A percentile compares a stretch with the other conserved stretches of the same genome.
These are phyloP conservation scores for Neurospora sp. DNA, from an alignment of 495 filamentous ascomycete genomes.

Conservation along the genomic window DNA sequence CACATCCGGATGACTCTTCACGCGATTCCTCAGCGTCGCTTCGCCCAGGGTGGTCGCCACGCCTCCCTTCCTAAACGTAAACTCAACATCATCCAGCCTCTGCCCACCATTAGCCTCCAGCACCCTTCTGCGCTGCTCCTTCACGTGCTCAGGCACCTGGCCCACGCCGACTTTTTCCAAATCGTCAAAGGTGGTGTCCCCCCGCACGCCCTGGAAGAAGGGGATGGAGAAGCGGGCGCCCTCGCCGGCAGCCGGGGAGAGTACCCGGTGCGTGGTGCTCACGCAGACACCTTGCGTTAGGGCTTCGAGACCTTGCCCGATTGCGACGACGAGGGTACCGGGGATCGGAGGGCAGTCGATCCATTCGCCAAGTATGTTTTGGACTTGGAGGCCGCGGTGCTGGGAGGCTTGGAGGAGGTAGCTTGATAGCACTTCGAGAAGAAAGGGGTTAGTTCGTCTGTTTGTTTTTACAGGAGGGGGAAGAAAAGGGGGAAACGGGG, in stretches of 20 bases:
- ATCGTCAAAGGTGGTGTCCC: conserved; percentile 69
- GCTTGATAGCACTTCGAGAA: conserved; percentile 50
- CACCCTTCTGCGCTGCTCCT: conserved; percentile 43
- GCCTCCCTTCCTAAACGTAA: conserved; percentile 59
- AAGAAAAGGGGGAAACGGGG: too few relatives aligned
- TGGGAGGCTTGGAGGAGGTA: conserved; percentile 80
- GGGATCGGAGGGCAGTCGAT: conserved; percentile 59
- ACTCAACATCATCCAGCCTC: conserved; percentile 61
- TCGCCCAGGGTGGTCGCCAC: conserved; percentile 61
- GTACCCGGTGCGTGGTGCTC: conserved; percentile 77
- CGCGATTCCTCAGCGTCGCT: conserved; percentile 75
- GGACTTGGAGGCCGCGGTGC: conserved; percentile 78
- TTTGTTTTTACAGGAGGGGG: not conserved
- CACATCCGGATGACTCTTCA: conserved; percentile 85
- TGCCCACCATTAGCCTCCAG: conserved; percentile 37
- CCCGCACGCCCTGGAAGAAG: conserved; percentile 85
- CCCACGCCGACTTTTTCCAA: conserved; percentile 47
- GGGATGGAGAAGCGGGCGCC: conserved; percentile 79
- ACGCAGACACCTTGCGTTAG: conserved; percentile 82
- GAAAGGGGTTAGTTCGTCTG: not conserved
- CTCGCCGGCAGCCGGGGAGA: conserved; percentile 48
- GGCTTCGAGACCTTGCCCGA: conserved; percentile 87
- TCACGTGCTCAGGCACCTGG: conserved; percentile 57
- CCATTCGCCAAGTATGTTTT: conserved; percentile 73
- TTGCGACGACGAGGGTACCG: conserved; percentile 72